Percentiles rank a stretch among this genome's conserved stretches.
Conservation (phyloP, 257 asterid genomes). For the Henckelia pumila region DNA sequence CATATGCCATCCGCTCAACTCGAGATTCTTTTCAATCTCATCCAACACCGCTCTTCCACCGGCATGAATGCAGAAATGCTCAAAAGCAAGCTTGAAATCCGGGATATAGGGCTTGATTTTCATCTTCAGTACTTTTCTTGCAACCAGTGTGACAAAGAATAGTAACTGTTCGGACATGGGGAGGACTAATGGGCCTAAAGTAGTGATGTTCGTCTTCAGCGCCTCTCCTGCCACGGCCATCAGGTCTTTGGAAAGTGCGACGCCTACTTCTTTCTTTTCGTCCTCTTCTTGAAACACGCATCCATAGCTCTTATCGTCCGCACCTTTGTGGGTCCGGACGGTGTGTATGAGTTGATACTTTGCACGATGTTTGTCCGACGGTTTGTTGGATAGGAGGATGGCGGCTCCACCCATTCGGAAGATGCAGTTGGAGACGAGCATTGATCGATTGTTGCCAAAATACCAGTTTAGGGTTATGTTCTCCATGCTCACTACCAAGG, state of each 20-base stretch:
- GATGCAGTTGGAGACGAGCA: constrained; percentile 37
- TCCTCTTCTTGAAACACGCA: constrained; percentile 33
- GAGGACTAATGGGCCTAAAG: constrained; percentile 37
- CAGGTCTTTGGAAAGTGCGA: constrained; percentile 45
- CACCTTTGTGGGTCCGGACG: constrained; percentile 38
- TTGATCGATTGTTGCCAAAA: constrained; percentile 29
- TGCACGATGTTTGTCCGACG: constrained; percentile 25
- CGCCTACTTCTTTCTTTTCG: constrained; percentile 26
- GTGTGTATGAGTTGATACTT: constrained; percentile 33
- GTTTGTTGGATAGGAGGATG: constrained; percentile 34
- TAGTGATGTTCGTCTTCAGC: constrained; percentile 43
- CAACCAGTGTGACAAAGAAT: constrained; percentile 31
- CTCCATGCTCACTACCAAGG: constrained; percentile 34
- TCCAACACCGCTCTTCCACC: constrained; percentile 55
- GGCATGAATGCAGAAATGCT: constrained; percentile 52
- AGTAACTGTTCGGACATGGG: constrained; percentile 35
- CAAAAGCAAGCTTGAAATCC: constrained; percentile 48
- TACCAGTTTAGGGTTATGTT: constrained; percentile 31
- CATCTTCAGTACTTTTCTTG: constrained; percentile 42
- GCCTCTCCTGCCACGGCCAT: constrained; percentile 57
- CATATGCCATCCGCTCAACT: constrained; percentile 40
- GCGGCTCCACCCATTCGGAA: constrained; percentile 41
- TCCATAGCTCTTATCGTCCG: constrained; percentile 29
- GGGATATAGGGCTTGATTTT: constrained; percentile 47
- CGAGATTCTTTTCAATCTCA: constrained; percentile 46